Percentiles rank a stretch among this genome's conserved stretches.
Evolutionary conservation across 805 yeast species (phyloP).

Genomic region (Pichia deserticola): DNA sequence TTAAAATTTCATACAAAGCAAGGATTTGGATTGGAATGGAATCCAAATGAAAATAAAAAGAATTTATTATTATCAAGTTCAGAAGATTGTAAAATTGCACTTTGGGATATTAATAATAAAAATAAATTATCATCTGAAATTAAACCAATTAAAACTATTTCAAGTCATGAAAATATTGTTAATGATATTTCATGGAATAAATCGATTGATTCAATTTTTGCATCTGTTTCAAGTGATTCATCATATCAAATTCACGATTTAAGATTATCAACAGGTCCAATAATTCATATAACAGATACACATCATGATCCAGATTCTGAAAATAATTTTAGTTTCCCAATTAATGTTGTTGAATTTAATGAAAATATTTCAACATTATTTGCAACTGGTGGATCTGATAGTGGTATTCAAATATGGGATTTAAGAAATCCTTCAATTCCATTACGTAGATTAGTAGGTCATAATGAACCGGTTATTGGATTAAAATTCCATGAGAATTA

Average conservation of each 20-base stretch:
- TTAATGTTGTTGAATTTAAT: constrained; percentile 63
- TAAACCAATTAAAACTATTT: constrained; percentile 42
- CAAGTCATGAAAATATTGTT: constrained; percentile 48
- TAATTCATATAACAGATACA: constrained; percentile 40
- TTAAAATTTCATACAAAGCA: constrained; percentile 54
- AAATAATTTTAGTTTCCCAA: constrained; percentile 17
- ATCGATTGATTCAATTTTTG: constrained; percentile 41
- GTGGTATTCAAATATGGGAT: constrained; percentile 69
- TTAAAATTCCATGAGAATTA: constrained; percentile 40
- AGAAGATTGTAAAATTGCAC: constrained; percentile 57
- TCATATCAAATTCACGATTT: constrained; percentile 55
- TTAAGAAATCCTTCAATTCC: constrained; percentile 54
- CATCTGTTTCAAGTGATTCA: constrained; percentile 65
- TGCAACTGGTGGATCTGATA: constrained; percentile 76
- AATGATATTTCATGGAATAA: constrained; percentile 62
- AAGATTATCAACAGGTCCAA: constrained; percentile 34
- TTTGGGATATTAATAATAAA: constrained; percentile 50
- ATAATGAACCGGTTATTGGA: constrained; percentile 47
- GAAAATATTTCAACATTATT: constrained; percentile 46
- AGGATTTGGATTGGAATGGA: constrained; percentile 72
- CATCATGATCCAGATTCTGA: constrained; percentile 40
- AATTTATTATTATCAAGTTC: constrained; percentile 54
- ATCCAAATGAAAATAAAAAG: constrained; percentile 25
- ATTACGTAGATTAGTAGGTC: constrained; percentile 62
- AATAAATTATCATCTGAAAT: constrained; percentile 7